Conservation (phyloP, 2,329 filamentous ascomycete species). For the Colletotrichum camelliae region DNA sequence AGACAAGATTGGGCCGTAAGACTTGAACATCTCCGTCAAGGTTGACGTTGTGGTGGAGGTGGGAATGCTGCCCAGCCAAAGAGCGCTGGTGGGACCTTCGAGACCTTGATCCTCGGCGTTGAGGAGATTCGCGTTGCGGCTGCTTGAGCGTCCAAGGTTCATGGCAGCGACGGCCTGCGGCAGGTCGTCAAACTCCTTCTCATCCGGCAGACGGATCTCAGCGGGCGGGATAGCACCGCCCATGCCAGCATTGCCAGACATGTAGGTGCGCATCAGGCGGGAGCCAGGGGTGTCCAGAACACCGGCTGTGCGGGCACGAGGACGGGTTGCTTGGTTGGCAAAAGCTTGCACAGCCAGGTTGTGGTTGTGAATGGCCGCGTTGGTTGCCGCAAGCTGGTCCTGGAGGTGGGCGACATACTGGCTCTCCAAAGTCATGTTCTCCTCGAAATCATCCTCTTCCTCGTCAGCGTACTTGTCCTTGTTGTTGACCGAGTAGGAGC, state of each 20-base stretch:
- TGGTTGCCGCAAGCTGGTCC: slow-evolving; percentile 67
- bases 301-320: slow-evolving; percentile 89
- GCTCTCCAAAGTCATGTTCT: slow-evolving; percentile 55
- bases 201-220: slow-evolving; percentile 77
- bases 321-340: slow-evolving; percentile 83
- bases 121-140: slow-evolving; percentile 71
- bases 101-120: slow-evolving; percentile 78
- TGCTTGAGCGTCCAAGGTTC: slow-evolving; percentile 71
- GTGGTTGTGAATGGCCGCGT: slow-evolving; percentile 82
- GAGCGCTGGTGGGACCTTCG: slow-evolving; percentile 87
- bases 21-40: slow-evolving; percentile 91
- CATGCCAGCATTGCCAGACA: slow-evolving; percentile 74
- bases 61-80: slow-evolving; percentile 98
- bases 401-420: slow-evolving; percentile 67
- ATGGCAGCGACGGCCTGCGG: slow-evolving; percentile 83
- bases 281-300: slow-evolving; percentile 81
- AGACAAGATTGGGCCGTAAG: slow-evolving; percentile 90
- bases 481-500: slow-evolving; percentile 98
- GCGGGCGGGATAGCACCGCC: slow-evolving; percentile 78
- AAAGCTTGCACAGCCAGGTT: slow-evolving; percentile 94
- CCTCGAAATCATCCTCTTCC: slow-evolving; percentile 79
- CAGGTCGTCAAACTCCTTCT: slow-evolving; percentile 80
- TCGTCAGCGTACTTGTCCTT: slow-evolving; percentile 96
- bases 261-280: slow-evolving; percentile 72
- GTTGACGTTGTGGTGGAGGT: slow-evolving; percentile 97